Conservation (phyloP, 176 grass and related monocot genomes). For the Triticum turgidum region DNA sequence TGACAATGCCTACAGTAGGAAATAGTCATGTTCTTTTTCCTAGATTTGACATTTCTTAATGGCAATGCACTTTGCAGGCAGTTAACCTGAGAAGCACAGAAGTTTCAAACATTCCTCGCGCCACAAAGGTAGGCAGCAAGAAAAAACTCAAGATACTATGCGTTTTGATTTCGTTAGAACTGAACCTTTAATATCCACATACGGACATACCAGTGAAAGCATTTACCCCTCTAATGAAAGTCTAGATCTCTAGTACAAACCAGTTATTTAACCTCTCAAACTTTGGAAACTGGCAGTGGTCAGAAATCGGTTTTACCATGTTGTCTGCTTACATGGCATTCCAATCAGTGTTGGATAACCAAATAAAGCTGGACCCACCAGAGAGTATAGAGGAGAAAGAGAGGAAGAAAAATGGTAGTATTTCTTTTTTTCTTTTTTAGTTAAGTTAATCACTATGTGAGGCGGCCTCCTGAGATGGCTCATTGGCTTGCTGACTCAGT, state of each 20-base stretch:
- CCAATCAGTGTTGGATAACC: background rate
- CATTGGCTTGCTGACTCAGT: background rate
- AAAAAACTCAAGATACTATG: background rate
- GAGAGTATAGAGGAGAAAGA: background rate
- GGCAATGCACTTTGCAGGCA: slow-evolving; percentile 57
- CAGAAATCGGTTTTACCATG: background rate
- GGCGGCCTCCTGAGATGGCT: background rate
- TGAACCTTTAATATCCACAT: background rate
- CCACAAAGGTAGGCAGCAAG: slow-evolving; percentile 46
- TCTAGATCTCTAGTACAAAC: background rate
- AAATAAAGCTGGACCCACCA: background rate
- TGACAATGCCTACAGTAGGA: background rate
- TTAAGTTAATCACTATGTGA: background rate
- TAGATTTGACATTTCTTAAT: slow-evolving; percentile 1
- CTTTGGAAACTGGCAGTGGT: background rate
- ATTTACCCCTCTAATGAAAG: background rate
- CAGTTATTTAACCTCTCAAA: background rate
- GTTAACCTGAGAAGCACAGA: slow-evolving; percentile 83
- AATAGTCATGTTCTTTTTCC: background rate
- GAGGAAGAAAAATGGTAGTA: background rate
- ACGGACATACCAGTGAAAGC: background rate
- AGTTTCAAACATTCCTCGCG: slow-evolving; percentile 55
- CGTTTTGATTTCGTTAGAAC: slow-evolving; percentile 11
- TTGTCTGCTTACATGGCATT: background rate
- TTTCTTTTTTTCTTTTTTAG: background rate